Conservation (phyloP, 257 asterid genomes). For the Rauvolfia tetraphylla region DNA sequence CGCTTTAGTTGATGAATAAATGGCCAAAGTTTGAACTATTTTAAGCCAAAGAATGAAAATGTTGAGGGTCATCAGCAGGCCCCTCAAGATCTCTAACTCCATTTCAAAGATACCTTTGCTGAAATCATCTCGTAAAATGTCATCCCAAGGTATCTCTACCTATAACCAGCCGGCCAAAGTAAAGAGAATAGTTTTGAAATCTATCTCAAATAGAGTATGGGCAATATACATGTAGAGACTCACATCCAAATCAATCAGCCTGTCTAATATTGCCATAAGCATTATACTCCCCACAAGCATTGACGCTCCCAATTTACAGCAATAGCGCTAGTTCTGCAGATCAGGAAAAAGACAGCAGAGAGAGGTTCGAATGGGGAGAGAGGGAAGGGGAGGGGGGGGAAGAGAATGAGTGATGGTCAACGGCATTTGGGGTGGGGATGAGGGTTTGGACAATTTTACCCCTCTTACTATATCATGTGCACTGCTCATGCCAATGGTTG, state of each 20-base stretch:
- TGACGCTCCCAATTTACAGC: no score
- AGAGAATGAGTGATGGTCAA: no score
- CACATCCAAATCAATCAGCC: conserved; percentile 81
- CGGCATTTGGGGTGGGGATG: no score
- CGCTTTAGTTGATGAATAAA: background rate
- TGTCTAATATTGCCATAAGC: conserved; percentile 58
- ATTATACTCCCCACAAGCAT: conserved; percentile 65
- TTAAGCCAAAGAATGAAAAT: background rate
- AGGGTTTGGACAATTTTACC: no score
- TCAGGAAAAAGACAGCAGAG: no score
- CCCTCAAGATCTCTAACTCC: conserved; percentile 80
- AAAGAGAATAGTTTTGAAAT: conserved; percentile 1
- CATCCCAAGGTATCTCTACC: conserved; percentile 86
- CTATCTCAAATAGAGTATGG: background rate
- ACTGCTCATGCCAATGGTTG: no score
- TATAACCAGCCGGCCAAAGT: conserved; percentile 22
- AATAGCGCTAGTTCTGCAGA: no score
- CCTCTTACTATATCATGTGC: no score
- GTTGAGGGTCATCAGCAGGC: conserved; percentile 37
- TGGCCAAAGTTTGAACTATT: background rate
- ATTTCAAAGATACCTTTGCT: conserved; percentile 74
- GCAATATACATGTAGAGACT: conserved; percentile 27
- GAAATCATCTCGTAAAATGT: conserved; percentile 71
- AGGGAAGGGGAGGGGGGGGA: no score
- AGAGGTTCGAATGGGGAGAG: no score